Percentiles rank a stretch among this genome's conserved stretches.
Conservation (phyloP, 1,284 basidiomycete species). For the Trametes sp. region DNA sequence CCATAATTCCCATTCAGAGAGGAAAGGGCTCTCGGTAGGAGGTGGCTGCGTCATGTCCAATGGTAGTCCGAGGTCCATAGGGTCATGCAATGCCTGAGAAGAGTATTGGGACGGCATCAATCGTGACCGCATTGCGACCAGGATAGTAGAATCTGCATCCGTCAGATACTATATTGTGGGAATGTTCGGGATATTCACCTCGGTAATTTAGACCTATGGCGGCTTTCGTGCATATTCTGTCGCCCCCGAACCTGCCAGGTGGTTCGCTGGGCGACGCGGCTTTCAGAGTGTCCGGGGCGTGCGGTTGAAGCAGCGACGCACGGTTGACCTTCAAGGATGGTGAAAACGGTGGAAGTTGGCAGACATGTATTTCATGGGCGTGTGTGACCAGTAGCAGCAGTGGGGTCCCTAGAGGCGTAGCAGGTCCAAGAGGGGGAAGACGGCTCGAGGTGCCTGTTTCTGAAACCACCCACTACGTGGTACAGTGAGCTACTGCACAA, state of each 20-base stretch:
- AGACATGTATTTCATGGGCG: constrained; percentile 39
- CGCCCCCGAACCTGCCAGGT: constrained; percentile 50
- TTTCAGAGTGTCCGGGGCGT: constrained; percentile 29
- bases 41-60: constrained; percentile 46
- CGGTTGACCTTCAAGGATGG: constrained; percentile 34
- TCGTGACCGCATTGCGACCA: constrained; percentile 69
- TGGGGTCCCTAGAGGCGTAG: constrained; percentile 33
- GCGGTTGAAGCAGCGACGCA: constrained; percentile 33
- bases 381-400: constrained; percentile 44
- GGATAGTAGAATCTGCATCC: constrained; percentile 60
- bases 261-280: constrained; percentile 37
- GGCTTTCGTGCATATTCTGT: constrained; percentile 62
- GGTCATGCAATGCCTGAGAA: constrained; percentile 41
- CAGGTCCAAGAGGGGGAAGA: constrained; percentile 42
- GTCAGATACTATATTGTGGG: constrained; percentile 2
- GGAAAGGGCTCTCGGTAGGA: constrained; percentile 41
- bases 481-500: neutral
- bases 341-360: constrained; percentile 32
- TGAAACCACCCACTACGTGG: constrained; percentile 40
- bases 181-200: constrained; percentile 48
- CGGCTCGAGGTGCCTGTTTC: constrained; percentile 41
- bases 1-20: constrained; percentile 65
- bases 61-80: constrained; percentile 55
- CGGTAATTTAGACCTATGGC: constrained; percentile 70
- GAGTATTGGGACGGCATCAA: constrained; percentile 35